phyloP scores from a whole-genome alignment of 23 red algal genomes.

The Agarophyton chilense region DNA sequence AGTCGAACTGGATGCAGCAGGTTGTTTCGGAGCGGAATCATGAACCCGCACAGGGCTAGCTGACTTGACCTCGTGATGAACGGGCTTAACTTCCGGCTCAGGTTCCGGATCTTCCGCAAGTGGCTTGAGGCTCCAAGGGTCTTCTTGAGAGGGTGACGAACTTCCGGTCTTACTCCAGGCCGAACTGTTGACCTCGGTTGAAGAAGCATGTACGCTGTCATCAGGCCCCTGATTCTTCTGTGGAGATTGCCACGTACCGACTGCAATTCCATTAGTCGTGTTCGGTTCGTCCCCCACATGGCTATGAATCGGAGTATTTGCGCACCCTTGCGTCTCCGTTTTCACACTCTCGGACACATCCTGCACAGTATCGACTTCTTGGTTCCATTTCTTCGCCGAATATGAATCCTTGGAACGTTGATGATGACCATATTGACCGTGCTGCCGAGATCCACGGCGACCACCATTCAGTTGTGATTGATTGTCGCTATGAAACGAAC shows the following conservation, averaged over 20 bases:
- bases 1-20: background rate
- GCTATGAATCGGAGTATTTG: background rate
- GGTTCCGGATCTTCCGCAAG: background rate
- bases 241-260: background rate
- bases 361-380: background rate
- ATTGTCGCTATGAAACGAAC: background rate
- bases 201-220: background rate
- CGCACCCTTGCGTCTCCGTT: background rate
- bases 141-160: background rate
- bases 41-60: constrained; percentile 18
- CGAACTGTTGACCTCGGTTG: background rate
- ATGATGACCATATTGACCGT: background rate
- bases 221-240: background rate
- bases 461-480: constrained; percentile 15
- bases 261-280: background rate
- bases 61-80: background rate
- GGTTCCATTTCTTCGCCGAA: constrained; percentile 3
- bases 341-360: background rate
- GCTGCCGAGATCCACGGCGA: constrained; percentile 46
- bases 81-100: background rate
- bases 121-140: background rate
- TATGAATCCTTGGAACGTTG: constrained; percentile 9
- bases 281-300: background rate
- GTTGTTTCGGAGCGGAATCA: background rate
- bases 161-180: background rate